Evolutionary conservation across 495 filamentous ascomycete genomes (phyloP).

Genomic region (Cetradonia linearis): DNA sequence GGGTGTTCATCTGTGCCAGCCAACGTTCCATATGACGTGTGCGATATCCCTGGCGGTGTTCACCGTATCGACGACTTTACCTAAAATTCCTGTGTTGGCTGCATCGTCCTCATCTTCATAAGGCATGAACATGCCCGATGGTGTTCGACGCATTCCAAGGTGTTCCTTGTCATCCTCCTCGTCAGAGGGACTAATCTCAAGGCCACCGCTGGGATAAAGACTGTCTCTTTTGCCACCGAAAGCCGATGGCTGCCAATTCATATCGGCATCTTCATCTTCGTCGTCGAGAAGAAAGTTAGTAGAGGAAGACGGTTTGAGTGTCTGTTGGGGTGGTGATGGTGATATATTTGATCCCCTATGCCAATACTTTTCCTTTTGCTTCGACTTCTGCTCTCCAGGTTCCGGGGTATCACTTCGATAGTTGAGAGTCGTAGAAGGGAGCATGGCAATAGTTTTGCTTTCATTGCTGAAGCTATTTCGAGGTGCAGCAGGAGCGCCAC

Average conservation of each 20-base stretch:
- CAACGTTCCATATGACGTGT: constrained; percentile 96
- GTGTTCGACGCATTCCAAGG: constrained; percentile 55
- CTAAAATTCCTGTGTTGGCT: constrained; percentile 53
- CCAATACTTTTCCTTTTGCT: constrained; percentile 42
- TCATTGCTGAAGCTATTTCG: constrained; percentile 49
- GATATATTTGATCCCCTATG: constrained; percentile 39
- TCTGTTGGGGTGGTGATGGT: constrained; percentile 69
- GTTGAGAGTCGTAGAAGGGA: constrained; percentile 87
- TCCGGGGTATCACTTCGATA: constrained; percentile 74
- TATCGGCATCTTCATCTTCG: constrained; percentile 51
- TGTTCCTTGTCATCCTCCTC: constrained; percentile 30
- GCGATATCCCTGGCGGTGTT: constrained; percentile 95
- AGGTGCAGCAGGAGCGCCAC: constrained; percentile 38
- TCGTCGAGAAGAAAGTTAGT: constrained; percentile 62
- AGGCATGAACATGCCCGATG: constrained; percentile 80
- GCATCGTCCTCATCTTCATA: constrained; percentile 59
- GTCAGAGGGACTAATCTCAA: constrained; percentile 15
- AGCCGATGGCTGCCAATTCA: constrained; percentile 39
- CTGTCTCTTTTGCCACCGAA: constrained; percentile 20
- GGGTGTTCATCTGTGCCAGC: constrained; percentile 61
- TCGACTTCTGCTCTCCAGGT: constrained; percentile 40
- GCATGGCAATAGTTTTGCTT: constrained; percentile 84
- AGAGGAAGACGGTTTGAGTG: constrained; percentile 60
- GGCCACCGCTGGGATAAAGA: constrained; percentile 15
- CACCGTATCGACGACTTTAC: constrained; percentile 81